These are phyloP conservation scores for Malassezia dermatis DNA, from an alignment of 1,284 basidiomycete species.

Conservation along the genomic window DNA sequence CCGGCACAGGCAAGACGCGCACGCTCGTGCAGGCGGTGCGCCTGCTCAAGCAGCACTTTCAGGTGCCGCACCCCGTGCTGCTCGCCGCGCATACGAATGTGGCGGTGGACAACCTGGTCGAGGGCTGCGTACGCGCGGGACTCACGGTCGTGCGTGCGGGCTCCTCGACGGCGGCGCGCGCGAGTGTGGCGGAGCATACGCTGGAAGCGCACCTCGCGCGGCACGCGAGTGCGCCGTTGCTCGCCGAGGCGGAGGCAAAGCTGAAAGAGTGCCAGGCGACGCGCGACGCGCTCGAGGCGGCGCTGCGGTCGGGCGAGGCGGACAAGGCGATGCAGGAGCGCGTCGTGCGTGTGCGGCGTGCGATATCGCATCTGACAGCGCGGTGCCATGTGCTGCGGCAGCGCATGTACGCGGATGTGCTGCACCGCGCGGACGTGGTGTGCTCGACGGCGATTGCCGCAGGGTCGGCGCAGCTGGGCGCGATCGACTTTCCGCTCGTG, in stretches of 20 bases:
- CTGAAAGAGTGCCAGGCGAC: conserved; percentile 20
- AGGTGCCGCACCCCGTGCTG: conserved; percentile 70
- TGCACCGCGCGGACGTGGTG: conserved; percentile 48
- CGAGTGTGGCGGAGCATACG: conserved; percentile 56
- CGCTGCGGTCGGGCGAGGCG: conserved; percentile 1
- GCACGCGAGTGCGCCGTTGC: conserved; percentile 55
- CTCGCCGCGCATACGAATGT: conserved; percentile 87
- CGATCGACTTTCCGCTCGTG: conserved; percentile 79
- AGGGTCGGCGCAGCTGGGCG: conserved; percentile 30
- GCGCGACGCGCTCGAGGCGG: conserved; percentile 21
- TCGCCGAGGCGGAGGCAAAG: conserved; percentile 47
- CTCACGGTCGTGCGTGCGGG: conserved; percentile 70
- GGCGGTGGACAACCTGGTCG: conserved; percentile 83
- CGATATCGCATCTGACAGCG: conserved; percentile 16
- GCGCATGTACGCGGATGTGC: conserved; percentile 44
- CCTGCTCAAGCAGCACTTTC: conserved; percentile 74
- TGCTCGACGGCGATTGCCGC: conserved; percentile 45
- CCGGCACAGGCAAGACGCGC: conserved; percentile 89
- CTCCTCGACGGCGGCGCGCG: conserved; percentile 53
- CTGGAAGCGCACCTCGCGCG: conserved; percentile 59
- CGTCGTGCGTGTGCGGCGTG: not conserved
- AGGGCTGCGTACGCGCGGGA: conserved; percentile 55
- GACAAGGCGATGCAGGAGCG: not conserved
- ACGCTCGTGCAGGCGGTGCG: conserved; percentile 76
- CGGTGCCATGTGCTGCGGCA: conserved; percentile 34